These are phyloP conservation scores for Voacanga thouarsii DNA, from an alignment of 257 asterid species.

Conservation along the genomic window DNA sequence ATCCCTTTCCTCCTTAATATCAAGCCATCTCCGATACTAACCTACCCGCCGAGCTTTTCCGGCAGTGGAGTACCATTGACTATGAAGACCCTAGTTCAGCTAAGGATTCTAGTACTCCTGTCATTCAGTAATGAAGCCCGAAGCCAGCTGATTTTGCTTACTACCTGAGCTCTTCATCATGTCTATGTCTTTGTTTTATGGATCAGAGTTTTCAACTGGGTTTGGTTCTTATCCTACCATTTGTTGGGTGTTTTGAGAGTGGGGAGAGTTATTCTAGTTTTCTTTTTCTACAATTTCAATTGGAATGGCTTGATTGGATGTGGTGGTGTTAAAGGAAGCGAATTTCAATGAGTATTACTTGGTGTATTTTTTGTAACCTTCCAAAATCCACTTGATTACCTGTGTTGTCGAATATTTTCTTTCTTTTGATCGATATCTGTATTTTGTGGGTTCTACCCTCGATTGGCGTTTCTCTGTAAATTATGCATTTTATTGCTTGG, in stretches of 20 bases:
- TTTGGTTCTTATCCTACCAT: not conserved
- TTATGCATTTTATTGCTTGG: not conserved
- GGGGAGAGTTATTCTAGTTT: not conserved
- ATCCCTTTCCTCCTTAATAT: constrained; percentile 81
- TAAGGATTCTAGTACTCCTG: constrained; percentile 31
- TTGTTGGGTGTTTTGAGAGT: not conserved
- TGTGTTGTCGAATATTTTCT: not conserved
- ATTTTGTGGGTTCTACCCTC: not conserved
- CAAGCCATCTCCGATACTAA: constrained; percentile 81
- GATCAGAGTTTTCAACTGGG: not conserved
- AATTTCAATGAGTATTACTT: not conserved
- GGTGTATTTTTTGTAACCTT: not conserved
- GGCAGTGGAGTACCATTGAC: constrained; percentile 85
- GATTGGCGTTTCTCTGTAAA: not conserved
- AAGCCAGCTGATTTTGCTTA: no score
- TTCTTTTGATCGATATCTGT: not conserved
- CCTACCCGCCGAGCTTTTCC: constrained; percentile 92
- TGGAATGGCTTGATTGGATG: no score
- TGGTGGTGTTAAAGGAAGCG: no score
- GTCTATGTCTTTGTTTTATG: not conserved
- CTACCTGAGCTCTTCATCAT: not conserved
- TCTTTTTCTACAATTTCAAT: not conserved
- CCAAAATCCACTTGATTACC: not conserved
- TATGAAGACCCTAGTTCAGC: constrained; percentile 47
- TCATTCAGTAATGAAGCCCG: no score